phyloP scores from a whole-genome alignment of 2,329 filamentous ascomycete species.

The Cercospora sp. region DNA sequence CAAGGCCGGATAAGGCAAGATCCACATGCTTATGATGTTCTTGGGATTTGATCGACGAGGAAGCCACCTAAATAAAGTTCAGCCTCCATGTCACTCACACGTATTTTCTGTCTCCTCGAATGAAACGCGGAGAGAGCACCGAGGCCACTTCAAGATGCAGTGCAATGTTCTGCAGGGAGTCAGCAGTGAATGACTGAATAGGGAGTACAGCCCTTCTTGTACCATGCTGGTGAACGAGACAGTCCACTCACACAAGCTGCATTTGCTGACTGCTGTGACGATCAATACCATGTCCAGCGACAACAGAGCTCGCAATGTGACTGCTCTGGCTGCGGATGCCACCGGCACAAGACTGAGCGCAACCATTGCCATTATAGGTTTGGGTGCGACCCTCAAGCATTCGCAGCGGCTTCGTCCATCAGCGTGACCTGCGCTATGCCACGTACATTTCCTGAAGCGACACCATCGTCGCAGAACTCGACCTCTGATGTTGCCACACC shows the following conservation, averaged over 20 bases:
- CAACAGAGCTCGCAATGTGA: not conserved
- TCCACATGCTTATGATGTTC: not conserved
- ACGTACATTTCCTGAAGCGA: not conserved
- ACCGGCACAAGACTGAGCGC: not conserved
- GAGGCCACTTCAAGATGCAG: not conserved
- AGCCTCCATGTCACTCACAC: constrained; percentile 4
- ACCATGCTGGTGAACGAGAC: not conserved
- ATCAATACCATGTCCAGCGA: not conserved
- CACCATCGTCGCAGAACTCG: not conserved
- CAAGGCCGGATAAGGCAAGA: not conserved
- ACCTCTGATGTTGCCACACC: too few species aligned
- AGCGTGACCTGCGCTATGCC: not conserved
- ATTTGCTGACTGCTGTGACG: not conserved
- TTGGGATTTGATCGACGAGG: not conserved
- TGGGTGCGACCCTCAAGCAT: not conserved
- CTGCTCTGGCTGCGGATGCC: not conserved
- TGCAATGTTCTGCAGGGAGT: not conserved
- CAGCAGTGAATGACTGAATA: not conserved
- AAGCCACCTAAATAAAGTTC: not conserved
- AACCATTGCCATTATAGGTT: not conserved
- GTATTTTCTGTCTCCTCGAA: not conserved
- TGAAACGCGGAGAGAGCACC: not conserved
- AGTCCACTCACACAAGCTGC: not conserved
- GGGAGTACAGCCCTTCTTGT: not conserved
- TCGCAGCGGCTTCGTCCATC: not conserved